These are phyloP conservation scores for Wallacemonas sp. DNA, from an alignment of 208 protist species.

Conservation along the genomic window DNA sequence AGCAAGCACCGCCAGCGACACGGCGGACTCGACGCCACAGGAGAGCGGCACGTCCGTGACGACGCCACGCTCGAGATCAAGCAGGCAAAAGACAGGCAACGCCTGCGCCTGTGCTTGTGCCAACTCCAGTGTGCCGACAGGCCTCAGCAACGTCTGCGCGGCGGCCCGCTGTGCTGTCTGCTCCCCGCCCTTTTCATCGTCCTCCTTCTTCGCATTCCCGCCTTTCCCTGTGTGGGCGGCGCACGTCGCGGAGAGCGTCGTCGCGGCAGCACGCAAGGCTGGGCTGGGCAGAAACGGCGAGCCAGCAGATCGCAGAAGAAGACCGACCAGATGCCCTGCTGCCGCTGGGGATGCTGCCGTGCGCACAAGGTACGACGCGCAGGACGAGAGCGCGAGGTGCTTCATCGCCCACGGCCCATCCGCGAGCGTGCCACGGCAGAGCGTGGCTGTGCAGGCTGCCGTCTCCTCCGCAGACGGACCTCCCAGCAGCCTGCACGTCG, in stretches of 20 bases:
- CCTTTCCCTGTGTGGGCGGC: neutral
- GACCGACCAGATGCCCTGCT: neutral
- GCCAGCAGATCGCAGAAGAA: neutral
- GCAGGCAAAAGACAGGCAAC: neutral
- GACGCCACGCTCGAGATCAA: neutral
- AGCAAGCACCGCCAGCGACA: neutral
- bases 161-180: neutral
- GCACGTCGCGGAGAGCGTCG: neutral
- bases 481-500: neutral
- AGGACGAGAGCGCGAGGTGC: neutral
- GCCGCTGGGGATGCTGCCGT: too few relatives aligned
- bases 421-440: neutral
- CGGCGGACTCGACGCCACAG: neutral
- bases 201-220: too few relatives aligned
- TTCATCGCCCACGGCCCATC: conserved; percentile 8
- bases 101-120: neutral
- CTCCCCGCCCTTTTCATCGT: too few relatives aligned
- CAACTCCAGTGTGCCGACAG: neutral
- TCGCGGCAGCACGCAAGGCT: neutral
- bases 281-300: neutral
- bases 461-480: neutral
- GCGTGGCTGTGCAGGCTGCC: neutral
- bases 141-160: neutral
- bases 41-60: neutral
- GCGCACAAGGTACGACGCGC: neutral